phyloP scores from a whole-genome alignment of 768 basidiomycete genomes.

The Lactarius akahatsu region DNA sequence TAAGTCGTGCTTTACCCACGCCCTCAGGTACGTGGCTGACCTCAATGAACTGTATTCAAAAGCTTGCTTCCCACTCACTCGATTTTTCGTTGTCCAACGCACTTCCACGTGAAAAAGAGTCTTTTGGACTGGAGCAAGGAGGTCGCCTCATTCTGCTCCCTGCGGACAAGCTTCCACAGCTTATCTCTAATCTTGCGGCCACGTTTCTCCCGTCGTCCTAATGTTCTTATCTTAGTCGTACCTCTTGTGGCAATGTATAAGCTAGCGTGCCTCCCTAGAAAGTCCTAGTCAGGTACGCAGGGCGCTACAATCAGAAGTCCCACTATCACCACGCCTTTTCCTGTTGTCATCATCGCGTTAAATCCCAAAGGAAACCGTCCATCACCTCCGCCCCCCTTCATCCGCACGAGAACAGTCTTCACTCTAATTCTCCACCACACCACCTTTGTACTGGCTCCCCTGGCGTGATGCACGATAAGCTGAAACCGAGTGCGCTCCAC shows the following conservation, averaged over 20 bases:
- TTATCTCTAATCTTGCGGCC: slow-evolving; percentile 37
- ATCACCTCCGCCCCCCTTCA: neutral
- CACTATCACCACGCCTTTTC: neutral
- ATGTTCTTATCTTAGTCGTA: neutral
- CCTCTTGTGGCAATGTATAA: neutral
- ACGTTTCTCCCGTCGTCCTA: slow-evolving; percentile 12
- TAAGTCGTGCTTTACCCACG: slow-evolving; percentile 36
- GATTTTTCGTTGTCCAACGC: slow-evolving; percentile 56
- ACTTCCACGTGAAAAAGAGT: slow-evolving; percentile 56
- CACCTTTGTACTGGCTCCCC: neutral
- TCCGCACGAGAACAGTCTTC: neutral
- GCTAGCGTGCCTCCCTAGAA: neutral
- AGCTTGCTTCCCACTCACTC: slow-evolving; percentile 53
- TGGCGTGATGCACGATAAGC: neutral
- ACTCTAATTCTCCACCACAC: neutral
- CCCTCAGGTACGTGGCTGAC: neutral
- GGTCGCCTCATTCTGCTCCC: slow-evolving; percentile 67
- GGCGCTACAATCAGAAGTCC: neutral
- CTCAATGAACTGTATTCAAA: slow-evolving; percentile 14
- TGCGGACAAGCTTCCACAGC: slow-evolving; percentile 39
- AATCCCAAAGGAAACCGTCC: neutral
- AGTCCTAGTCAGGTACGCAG: neutral
- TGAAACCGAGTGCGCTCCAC: neutral
- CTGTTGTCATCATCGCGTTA: slow-evolving; percentile 4
- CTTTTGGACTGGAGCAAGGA: slow-evolving; percentile 69